phyloP scores from a whole-genome alignment of 2,329 filamentous ascomycete species.

The Akanthomyces lecanii region DNA sequence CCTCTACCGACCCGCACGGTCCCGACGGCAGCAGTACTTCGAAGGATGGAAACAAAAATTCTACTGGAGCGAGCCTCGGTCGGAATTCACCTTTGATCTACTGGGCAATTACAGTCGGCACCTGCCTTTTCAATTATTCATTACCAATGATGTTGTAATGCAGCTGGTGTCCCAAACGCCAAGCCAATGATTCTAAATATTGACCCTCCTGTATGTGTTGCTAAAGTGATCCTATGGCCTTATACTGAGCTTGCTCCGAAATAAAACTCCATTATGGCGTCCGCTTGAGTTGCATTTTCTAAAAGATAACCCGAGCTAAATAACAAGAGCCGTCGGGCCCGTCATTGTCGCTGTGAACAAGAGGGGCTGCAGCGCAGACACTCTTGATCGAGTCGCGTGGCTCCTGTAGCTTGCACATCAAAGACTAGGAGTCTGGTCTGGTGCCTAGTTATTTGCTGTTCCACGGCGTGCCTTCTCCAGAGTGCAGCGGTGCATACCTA shows the following conservation, averaged over 20 bases:
- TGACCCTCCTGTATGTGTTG: not conserved
- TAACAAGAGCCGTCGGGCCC: not conserved
- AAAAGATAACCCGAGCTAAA: not conserved
- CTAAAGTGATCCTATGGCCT: not conserved
- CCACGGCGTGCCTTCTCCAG: not conserved
- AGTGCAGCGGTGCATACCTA: not conserved
- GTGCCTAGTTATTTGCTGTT: not conserved
- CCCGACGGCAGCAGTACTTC: not conserved
- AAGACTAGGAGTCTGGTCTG: not conserved
- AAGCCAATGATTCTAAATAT: not conserved
- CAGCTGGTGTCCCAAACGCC: not conserved
- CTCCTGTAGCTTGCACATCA: not conserved
- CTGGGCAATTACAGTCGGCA: not conserved
- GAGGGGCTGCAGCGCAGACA: not conserved
- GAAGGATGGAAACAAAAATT: not conserved
- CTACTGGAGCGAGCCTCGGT: not conserved
- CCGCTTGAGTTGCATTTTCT: not conserved
- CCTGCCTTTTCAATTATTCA: not conserved
- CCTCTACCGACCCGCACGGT: not conserved
- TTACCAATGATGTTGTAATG: not conserved
- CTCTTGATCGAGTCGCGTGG: not conserved
- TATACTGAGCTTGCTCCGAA: not conserved
- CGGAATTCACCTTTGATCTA: not conserved
- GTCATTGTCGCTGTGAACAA: not conserved
- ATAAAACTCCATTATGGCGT: not conserved